phyloP scores from a whole-genome alignment of 2,329 filamentous ascomycete genomes.

The Geosmithia morbida region DNA sequence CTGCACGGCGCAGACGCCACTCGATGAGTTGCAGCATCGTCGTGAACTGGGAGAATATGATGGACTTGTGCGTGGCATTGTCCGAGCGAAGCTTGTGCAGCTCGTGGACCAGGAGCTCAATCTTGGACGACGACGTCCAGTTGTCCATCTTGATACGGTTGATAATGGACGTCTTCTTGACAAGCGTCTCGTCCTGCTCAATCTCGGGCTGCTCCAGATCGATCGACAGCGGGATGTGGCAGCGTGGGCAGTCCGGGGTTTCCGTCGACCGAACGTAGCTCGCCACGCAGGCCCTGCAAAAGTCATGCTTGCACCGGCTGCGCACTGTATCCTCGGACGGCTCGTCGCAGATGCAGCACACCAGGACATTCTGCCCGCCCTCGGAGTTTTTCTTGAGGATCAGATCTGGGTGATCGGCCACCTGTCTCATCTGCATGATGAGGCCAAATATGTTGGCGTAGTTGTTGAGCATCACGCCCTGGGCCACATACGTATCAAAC shows the following conservation, averaged over 20 bases:
- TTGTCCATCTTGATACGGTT: constrained; percentile 98
- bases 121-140: constrained; percentile 97
- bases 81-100: constrained; percentile 83
- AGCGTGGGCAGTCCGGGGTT: constrained; percentile 70
- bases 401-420: constrained; percentile 90
- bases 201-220: constrained; percentile 93
- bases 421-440: constrained; percentile 98
- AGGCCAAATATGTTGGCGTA: constrained; percentile 98
- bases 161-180: constrained; percentile 96
- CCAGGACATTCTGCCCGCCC: constrained; percentile 76
- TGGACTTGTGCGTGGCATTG: constrained; percentile 89
- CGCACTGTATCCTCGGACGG: constrained; percentile 88
- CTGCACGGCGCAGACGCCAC: constrained; percentile 90
- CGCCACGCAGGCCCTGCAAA: constrained; percentile 26
- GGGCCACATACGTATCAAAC: constrained; percentile 91
- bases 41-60: constrained; percentile 95
- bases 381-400: constrained; percentile 78
- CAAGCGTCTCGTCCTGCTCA: constrained; percentile 71
- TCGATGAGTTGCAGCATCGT: constrained; percentile 95
- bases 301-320: constrained; percentile 81
- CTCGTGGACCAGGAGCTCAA: constrained; percentile 90
- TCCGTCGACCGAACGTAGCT: constrained; percentile 61
- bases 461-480: constrained; percentile 89
- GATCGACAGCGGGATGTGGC: constrained; percentile 79
- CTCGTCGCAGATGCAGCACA: constrained; percentile 94